These are phyloP conservation scores for Tilletia indica DNA, from an alignment of 1,284 basidiomycete species.

Conservation along the genomic window DNA sequence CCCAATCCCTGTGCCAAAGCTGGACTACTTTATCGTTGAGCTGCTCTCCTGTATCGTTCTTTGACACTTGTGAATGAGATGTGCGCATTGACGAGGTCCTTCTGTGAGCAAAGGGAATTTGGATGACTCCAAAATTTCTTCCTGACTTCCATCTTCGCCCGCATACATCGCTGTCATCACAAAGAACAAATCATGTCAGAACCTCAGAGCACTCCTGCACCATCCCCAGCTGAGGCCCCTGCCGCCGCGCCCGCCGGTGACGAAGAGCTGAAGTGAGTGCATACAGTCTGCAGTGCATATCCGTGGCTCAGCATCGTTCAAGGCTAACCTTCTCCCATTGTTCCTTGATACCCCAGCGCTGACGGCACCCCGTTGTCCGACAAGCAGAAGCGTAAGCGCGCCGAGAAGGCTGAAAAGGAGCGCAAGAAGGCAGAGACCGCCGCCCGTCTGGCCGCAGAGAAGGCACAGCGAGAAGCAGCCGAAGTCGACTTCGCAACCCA, in stretches of 20 bases:
- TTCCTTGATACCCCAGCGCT: constrained; percentile 28
- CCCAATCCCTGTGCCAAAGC: too few relatives aligned
- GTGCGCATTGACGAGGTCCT: too few relatives aligned
- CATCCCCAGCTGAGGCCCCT: background rate
- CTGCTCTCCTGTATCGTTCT: too few relatives aligned
- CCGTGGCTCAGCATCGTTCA: background rate
- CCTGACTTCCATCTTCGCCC: background rate
- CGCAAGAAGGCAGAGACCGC: constrained; percentile 71
- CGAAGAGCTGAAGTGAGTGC: constrained; percentile 26
- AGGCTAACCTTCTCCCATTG: too few relatives aligned
- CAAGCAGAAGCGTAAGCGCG: constrained; percentile 87
- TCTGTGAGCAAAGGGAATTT: too few relatives aligned
- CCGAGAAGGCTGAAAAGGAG: constrained; percentile 84
- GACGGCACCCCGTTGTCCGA: constrained; percentile 67
- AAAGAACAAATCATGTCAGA: too few relatives aligned
- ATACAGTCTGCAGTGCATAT: too few relatives aligned
- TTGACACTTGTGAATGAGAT: too few relatives aligned
- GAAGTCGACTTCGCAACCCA: constrained; percentile 79
- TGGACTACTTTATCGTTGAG: too few relatives aligned
- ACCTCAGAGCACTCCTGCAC: too few relatives aligned
- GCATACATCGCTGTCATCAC: background rate
- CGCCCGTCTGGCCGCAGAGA: constrained; percentile 75
- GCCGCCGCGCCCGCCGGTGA: background rate
- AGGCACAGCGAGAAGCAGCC: constrained; percentile 70
- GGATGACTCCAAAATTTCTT: too few relatives aligned